Evolutionary conservation across 2,329 filamentous ascomycete species (phyloP), one percentile per base, ranked within the genome.

Genomic region (Atkinsonella texensis): DNA sequence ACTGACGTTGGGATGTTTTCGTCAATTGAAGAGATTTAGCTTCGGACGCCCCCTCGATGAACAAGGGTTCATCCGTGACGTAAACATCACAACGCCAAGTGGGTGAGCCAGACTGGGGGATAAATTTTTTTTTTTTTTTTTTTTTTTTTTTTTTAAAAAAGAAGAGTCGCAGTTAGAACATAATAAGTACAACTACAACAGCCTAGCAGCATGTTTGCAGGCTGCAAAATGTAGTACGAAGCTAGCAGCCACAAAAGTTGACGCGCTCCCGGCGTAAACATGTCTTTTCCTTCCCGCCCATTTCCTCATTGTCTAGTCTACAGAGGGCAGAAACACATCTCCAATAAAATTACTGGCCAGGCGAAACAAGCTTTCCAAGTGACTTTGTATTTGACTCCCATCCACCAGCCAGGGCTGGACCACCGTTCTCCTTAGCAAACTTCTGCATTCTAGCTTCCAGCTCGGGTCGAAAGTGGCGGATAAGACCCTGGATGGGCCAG

Each of bases 401-500:
- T 53, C 93, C 93, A 67, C 93, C 93, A 57, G 88, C 90, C 64
- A 90, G 75, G 44, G 88, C 77, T 63, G 81, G 70, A 38, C 87
- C 87, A 55, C 88, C 88, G 56, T 80, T 71, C 73, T 85, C 77
- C 65, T 82, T 69, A 18, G 87, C 80, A 66, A 87, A 93, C 61
- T 88, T 81, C 67, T 83, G 79, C 78, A 98, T 94, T 61, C 91
- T 82, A 49, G 84, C 87, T 79, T 97, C 90, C 49, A 98, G 77
- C 74, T 98, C 90, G 44, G 91, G 93, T 62, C 93, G 82, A 80
- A 98, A 98, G 74, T 98, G 93, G 64, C 93, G 85, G 71, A 98
- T 98, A 54, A 98, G 80, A 69, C 93, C 93, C 74, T 98, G 93
- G 59, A 98, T 85, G 57, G 93, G 93, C 93, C 93, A 98, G 57